Percentiles rank a stretch among this genome's conserved stretches.
These are phyloP conservation scores for Russula sp. DNA, from an alignment of 768 basidiomycete genomes.

Conservation along the genomic window DNA sequence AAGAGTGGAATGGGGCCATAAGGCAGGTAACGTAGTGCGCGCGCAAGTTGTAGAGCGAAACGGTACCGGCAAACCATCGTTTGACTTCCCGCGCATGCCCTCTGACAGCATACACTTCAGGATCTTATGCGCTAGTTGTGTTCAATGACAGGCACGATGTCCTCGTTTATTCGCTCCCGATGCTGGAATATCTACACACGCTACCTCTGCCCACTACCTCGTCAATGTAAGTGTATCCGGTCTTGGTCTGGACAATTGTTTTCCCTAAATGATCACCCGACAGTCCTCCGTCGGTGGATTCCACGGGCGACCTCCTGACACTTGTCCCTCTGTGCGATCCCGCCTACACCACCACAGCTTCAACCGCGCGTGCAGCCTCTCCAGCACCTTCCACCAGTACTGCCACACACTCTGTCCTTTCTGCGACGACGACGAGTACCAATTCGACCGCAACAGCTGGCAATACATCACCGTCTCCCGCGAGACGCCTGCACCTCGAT, in stretches of 20 bases:
- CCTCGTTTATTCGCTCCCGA: conserved; percentile 56
- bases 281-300: conserved; percentile 30
- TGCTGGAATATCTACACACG: conserved; percentile 49
- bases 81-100: not conserved
- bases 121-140: conserved; percentile 42
- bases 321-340: conserved; percentile 11
- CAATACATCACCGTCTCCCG: conserved; percentile 21
- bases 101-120: conserved; percentile 33
- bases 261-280: not conserved
- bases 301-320: conserved; percentile 19
- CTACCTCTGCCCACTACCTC: conserved; percentile 12
- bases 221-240: conserved; percentile 6
- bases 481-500: conserved; percentile 40
- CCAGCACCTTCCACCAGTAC: conserved; percentile 27
- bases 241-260: not conserved
- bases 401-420: not conserved
- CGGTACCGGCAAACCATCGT: conserved; percentile 33
- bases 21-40: conserved; percentile 41
- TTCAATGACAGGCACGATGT: conserved; percentile 44
- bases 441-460: not conserved
- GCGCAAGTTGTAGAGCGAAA: conserved; percentile 53
- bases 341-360: not conserved
- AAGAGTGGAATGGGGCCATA: conserved; percentile 56
- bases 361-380: not conserved
- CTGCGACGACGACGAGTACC: not conserved